Evolutionary conservation across 2,329 filamentous ascomycete species (phyloP).

Genomic region (Calcarisporium arbuscula): DNA sequence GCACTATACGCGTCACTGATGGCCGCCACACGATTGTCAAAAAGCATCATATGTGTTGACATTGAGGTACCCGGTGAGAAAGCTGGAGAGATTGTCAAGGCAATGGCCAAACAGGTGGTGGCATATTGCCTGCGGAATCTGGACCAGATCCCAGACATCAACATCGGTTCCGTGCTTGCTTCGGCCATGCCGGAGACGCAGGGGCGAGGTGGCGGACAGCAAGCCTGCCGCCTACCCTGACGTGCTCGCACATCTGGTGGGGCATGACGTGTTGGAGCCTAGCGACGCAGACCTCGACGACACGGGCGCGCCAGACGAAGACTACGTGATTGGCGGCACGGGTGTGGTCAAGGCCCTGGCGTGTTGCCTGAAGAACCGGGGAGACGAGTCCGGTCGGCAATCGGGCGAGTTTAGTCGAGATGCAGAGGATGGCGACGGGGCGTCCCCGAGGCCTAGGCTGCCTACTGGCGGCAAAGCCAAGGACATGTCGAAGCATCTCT

Average conservation of each 20-base stretch:
- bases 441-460: conserved; percentile 28
- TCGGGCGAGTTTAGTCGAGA: conserved; percentile 48
- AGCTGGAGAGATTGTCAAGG: conserved; percentile 86
- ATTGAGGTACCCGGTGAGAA: conserved; percentile 78
- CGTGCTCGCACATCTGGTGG: conserved; percentile 80
- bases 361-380: conserved; percentile 79
- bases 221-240: conserved; percentile 55
- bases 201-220: conserved; percentile 20
- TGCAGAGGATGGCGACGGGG: conserved; percentile 43
- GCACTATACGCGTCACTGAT: conserved; percentile 89
- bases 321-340: conserved; percentile 93
- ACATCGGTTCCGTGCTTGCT: conserved; percentile 44
- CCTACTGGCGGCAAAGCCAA: conserved; percentile 59
- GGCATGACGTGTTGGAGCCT: conserved; percentile 49
- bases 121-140: conserved; percentile 91
- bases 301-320: conserved; percentile 73
- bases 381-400: conserved; percentile 50
- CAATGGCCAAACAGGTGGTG: conserved; percentile 87
- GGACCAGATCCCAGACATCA: conserved; percentile 66
- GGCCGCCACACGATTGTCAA: conserved; percentile 77
- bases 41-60: conserved; percentile 80
- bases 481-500: conserved; percentile 86
- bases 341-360: conserved; percentile 91
- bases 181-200: conserved; percentile 34
- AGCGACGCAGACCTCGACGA: conserved; percentile 53